phyloP scores from a whole-genome alignment of 1,139 yeast species.

The Casaregolazyma suthepensis region DNA sequence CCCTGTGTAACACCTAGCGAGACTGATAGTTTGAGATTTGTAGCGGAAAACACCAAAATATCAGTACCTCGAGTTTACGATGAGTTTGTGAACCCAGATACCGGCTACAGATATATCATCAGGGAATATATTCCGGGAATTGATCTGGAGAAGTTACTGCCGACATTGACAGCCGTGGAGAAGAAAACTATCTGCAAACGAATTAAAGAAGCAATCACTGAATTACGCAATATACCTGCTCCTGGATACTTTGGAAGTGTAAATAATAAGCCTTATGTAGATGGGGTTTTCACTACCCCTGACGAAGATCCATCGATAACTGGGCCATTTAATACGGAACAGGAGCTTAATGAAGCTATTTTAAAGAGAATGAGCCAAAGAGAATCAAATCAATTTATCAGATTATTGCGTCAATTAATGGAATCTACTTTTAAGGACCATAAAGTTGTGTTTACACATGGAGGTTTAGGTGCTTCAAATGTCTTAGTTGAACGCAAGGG shows the following conservation, averaged over 20 bases:
- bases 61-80: not conserved
- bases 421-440: not conserved
- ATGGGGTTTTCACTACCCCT: not conserved
- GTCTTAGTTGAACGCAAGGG: not conserved
- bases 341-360: not conserved
- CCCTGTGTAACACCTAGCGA: not conserved
- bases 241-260: not conserved
- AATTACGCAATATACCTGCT: not conserved
- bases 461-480: not conserved
- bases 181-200: not conserved
- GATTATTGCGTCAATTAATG: not conserved
- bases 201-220: not conserved
- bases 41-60: not conserved
- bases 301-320: not conserved
- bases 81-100: not conserved
- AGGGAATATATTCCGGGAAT: not conserved
- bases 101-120: not conserved
- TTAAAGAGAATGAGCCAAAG: not conserved
- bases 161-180: not conserved
- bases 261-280: not conserved
- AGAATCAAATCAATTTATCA: not conserved
- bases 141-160: not conserved
- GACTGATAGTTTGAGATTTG: not conserved
- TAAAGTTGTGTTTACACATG: not conserved
- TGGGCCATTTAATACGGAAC: not conserved